Base-by-base conservation (phyloP, 2,329 filamentous ascomycete genomes). In the Chrysoporthe deuterocubensis region DNA sequence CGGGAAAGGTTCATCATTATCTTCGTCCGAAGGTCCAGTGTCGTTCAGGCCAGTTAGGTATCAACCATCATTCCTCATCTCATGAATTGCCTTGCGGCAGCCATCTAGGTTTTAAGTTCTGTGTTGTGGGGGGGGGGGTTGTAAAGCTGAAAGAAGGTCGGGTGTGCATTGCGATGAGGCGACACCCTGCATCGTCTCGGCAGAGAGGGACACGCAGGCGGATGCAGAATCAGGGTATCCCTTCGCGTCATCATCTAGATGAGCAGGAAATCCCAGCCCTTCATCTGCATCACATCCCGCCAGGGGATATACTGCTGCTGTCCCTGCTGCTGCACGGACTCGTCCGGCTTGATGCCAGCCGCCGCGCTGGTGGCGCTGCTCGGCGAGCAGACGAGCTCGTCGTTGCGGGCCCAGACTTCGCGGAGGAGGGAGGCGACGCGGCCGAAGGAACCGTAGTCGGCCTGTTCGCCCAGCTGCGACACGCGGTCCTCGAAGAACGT, bases 271-370 rank as follows among this genome's bases (percentile, higher is more conserved):
- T 97, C 93, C 94, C 93, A 97, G 74, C 89, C 89, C 83, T 95
- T 96, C 82, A 90, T 88, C 81, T 88, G 89, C 94, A 97, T 97
- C 77, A 95, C 88, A 81, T 97, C 92, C 82, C 95, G 87, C 95
- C 95, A 98, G 89, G 94, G 94, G 80, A 97, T 88, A 82, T 91
- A 90, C 67, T 73, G 72, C 66, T 70, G 71, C 71, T 75, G 61
- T 64, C 68, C 68, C 67, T 61, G 67, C 79, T 73, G 78, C 79
- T 74, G 78, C 75, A 72, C 78, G 71, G 71, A 73, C 70, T 68
- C 76, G 77, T 70, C 68, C 2, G 63, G 62, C 66, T 70, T 70
- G 66, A 70, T 70, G 67, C 80, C 78, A 43, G 78, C 78, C 54
- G 73, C 74, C 42, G 76, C 74, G 50, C 79, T 78, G 26, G 78